phyloP scores from a whole-genome alignment of 805 yeast genomes.

The Priceomyces carsonii region DNA sequence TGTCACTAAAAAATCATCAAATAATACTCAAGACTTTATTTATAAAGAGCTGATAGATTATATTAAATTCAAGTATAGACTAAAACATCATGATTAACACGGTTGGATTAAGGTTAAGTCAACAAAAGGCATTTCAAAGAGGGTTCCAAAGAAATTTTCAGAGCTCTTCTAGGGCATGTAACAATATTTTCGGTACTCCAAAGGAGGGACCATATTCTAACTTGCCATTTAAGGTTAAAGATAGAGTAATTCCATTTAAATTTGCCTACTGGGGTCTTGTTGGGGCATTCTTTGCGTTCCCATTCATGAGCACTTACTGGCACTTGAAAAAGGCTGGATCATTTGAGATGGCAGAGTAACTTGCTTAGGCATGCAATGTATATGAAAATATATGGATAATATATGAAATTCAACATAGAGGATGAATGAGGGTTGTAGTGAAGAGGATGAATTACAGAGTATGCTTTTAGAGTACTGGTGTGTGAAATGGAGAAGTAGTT shows the following conservation, averaged over 20 bases:
- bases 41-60: no score
- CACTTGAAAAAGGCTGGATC: conserved; percentile 88
- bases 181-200: conserved; percentile 39
- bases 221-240: conserved; percentile 91
- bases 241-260: conserved; percentile 78
- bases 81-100: conserved; percentile 24
- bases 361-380: no score
- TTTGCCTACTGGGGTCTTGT: conserved; percentile 79
- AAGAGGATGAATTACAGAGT: no score
- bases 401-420: no score
- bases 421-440: no score
- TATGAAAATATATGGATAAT: conserved; percentile 4
- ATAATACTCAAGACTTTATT: no score
- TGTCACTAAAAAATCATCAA: no score
- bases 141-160: conserved; percentile 43
- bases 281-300: conserved; percentile 52
- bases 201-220: conserved; percentile 79
- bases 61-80: no score
- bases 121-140: conserved; percentile 8
- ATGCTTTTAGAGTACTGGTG: no score
- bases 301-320: conserved; percentile 76
- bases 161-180: conserved; percentile 39
- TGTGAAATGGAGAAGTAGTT: neutral
- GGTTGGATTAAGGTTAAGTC: conserved; percentile 13
- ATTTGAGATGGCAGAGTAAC: conserved; percentile 15